Evolutionary conservation across 148 eudicot genomes (phyloP), one percentile per base, ranked within the genome.

Genomic region (Spergularia bocconei): DNA sequence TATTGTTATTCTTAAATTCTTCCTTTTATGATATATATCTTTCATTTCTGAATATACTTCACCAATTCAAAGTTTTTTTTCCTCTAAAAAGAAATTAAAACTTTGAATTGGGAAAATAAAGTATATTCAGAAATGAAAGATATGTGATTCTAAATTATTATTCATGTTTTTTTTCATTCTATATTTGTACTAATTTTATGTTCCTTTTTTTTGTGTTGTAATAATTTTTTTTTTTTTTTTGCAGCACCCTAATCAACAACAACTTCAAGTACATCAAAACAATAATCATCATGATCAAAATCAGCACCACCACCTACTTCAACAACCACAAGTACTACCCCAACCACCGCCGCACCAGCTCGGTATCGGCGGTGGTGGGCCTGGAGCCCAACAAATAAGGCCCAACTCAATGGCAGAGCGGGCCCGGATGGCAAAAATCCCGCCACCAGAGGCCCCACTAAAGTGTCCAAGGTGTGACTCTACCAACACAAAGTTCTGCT

Each of bases 381-480:
- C 29, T 4, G 82, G 75, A 72, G 69, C 55, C 20, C 88, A 74
- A 67, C 62, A 82, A 11, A 77, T 83, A 39, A 80, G 87, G 55
- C 85, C 88, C 1, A 88, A 85, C 44, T 90, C 94, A 9, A 88
- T 88, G 94, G 88, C 88, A 0, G 94, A 90, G 78, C 72, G 85
- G 53, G 94, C 91, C 39, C 75, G 94, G 60, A 15, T 70, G 25
- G 90, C 87, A 16, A 88, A 86, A 77, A 67, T 90, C 11, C 90
- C 91, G 2, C 85, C 84, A 16, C 90, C 90, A 4, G 94, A 90
- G 75, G 83, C 81, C 11, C 86, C 91, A 23, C 76, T 83, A 7
- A 90, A 88, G 79, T 90, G 94, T 71, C 94, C 94, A 2, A 78
- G 94, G 17, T 90, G 94, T 25, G 90, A 88, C 14, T 90, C 94